Base-by-base conservation (phyloP, 257 asterid genomes). In the Solanum arcanum region DNA sequence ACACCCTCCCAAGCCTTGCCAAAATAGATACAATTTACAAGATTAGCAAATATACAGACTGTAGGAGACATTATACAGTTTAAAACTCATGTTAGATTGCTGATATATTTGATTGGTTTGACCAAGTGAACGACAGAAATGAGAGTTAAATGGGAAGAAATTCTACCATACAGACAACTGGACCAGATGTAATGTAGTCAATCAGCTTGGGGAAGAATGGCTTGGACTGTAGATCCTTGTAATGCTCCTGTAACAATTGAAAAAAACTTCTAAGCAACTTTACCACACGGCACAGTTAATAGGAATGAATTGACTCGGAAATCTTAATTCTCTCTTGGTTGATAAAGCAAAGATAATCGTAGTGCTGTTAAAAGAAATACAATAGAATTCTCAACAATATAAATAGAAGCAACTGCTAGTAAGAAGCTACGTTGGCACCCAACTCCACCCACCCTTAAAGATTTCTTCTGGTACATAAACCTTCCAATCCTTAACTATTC, bases 1-100 rank as follows among this genome's bases (percentile, higher is more conserved):
- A 94, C 92, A 42, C 98, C 98, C 90, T 96, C 98, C 99, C 99
- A 96, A 5, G 93, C 98, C 99, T 95, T 75, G 78, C 85, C 85
- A 47, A 47, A 80, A 12, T 46, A 49, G 42, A 80, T 47, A 42
- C 83, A 76, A 41, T 80, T 29, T 80, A 80, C 39, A 49, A 27
- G 29, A 80, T 80, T 80, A 47, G 44, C 27, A 80, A 9, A 80
- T 16, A 10, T 16, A 77, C n/a, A 46, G 16, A 80, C 9, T 27
- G 85, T 80, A 80, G 18, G 68, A 80, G 44, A 47, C 39, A 12
- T 80, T 80, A 80, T 47, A 29, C 85, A 47, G 15, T 10, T 23
- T 42, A 44, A 42, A 76, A n/a, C 83, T 42, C 83, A 42, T 37
- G 39, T 35, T 52, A 73, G 68, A 80, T 10, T 29, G 44, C 85